Percentiles rank a stretch among this genome's conserved stretches.
Evolutionary conservation across 2,329 filamentous ascomycete species (phyloP).

Genomic region (Arthrobotrys megalospora): DNA sequence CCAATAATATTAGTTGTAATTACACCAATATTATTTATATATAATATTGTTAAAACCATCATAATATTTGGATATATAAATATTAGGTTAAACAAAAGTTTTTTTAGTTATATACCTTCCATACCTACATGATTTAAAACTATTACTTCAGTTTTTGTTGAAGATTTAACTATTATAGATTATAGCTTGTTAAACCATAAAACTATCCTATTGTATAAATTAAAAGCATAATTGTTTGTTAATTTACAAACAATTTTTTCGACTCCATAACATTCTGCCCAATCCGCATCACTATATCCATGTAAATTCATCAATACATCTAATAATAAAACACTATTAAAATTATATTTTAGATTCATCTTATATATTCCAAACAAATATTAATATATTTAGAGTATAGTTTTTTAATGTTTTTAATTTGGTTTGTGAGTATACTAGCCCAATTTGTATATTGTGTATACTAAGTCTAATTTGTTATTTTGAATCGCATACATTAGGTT

Average conservation of each 20-base stretch:
- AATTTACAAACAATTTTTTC: background rate
- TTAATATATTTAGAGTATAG: conserved; percentile 20
- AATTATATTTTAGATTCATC: conserved; percentile 16
- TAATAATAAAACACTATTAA: no score
- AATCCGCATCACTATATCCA: no score
- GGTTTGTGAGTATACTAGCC: background rate
- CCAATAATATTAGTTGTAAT: conserved; percentile 1
- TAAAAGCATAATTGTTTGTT: background rate
- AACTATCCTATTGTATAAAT: no score
- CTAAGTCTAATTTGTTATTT: background rate
- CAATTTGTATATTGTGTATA: background rate
- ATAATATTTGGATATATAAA: no score
- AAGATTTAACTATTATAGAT: background rate
- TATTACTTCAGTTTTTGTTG: conserved; percentile 6
- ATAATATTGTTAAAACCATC: conserved; percentile 5
- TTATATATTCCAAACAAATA: conserved; percentile 7
- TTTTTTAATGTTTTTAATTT: conserved; percentile 12
- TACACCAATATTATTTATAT: no score
- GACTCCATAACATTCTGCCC: no score
- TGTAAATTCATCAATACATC: background rate
- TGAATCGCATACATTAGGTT: background rate
- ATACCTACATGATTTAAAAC: conserved; percentile 10
- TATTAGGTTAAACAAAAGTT: no score
- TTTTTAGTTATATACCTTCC: no score
- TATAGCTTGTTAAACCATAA: background rate